Percentiles rank a stretch among this genome's conserved stretches.
Conservation (phyloP, 345 rosid genomes). For the Eucalyptus grandis region DNA sequence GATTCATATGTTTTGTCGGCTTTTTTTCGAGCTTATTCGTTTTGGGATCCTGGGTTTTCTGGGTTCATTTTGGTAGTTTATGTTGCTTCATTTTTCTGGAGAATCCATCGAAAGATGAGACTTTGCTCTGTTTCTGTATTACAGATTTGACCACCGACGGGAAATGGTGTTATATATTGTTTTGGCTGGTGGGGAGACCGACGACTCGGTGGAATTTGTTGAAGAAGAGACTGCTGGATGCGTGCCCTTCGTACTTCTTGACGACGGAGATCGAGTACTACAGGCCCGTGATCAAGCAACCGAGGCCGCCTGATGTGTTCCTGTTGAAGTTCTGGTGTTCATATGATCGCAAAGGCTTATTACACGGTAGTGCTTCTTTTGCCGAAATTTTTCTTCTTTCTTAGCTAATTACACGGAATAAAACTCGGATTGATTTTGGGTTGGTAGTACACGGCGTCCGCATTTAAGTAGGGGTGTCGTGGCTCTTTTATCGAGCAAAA, state of each 20-base stretch:
- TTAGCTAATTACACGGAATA: background rate
- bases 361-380: constrained; percentile 28
- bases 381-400: background rate
- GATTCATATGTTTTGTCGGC: background rate
- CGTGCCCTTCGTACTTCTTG: constrained; percentile 47
- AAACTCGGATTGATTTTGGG: background rate
- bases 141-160: constrained; percentile 60
- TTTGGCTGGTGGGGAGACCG: constrained; percentile 53
- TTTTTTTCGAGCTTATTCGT: background rate
- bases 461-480: background rate
- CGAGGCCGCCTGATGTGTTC: constrained; percentile 35
- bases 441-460: background rate
- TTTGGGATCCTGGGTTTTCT: background rate
- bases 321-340: constrained; percentile 67
- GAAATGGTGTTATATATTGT: constrained; percentile 58
- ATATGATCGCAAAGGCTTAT: constrained; percentile 32
- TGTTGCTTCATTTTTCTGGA: background rate
- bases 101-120: background rate
- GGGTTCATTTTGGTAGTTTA: background rate
- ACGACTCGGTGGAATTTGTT: constrained; percentile 45
- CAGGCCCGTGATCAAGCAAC: constrained; percentile 16
- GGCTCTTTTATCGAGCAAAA: background rate
- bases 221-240: constrained; percentile 55
- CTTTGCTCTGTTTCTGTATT: background rate
- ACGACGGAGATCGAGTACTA: constrained; percentile 47